Evolutionary conservation across 1,284 basidiomycete species (phyloP), one percentile per base, ranked within the genome.

Genomic region (Ceratobasidium sp.): DNA sequence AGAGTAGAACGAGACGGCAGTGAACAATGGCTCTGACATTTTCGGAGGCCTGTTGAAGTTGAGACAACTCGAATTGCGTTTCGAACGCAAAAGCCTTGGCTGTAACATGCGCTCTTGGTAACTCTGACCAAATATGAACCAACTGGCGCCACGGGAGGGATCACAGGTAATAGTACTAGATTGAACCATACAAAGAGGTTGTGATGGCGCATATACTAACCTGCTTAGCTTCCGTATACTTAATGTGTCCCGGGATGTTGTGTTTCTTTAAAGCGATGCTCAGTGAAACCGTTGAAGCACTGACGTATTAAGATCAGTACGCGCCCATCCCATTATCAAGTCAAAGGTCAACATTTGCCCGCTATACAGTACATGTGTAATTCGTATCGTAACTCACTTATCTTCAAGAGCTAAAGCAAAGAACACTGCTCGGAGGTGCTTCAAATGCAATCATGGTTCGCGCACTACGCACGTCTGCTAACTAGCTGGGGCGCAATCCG

Each of bases 1-100:
- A 39, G 79, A 80, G 66, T 75, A 80, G 23, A 77, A 77, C 23
- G 79, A 75, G 12, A 78, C 78, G 2, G 77, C 66, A 6, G 77
- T 80, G n/a, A 80, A 80, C 23, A 80, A 61, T 12, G 73, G 63
- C 53, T 76, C 73, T 10, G 61, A 66, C 73, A 76, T 76, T 68
- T 23, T 51, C 7, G 33, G 44, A 12, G 33, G 20, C 46, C 56
- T 26, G 46, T 55, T 70, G 68, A 51, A 42, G 66, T 68, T 51
- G 46, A 23, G 42, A 20, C 49, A 23, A 33, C 23, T 15, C 7
- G 18, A 33, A 33, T 13, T 20, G 39, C 28, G 28, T 40, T 15
- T 28, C 26, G 10, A 20, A 7, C 18, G 61, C n/a, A 9, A 20
- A 18, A 56, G n/a, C 42, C 42, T 40, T n/a, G 40, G 40, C 44